These are phyloP conservation scores for Cladosporium sp. DNA, from an alignment of 2,329 filamentous ascomycete species.

Conservation along the genomic window DNA sequence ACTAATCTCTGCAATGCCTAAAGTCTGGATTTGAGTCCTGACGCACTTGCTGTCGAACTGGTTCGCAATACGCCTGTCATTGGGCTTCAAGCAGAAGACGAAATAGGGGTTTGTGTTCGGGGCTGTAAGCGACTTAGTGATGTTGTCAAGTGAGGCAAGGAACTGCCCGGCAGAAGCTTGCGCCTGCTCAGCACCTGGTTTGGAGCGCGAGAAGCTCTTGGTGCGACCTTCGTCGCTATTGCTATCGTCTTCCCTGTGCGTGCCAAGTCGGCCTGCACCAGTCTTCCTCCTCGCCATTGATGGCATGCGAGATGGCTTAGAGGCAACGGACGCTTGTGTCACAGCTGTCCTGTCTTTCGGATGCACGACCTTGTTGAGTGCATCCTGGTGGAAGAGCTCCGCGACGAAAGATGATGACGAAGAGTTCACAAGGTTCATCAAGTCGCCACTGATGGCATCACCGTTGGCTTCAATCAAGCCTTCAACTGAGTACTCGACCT, in stretches of 20 bases:
- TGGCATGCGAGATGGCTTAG: constrained; percentile 85
- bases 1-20: constrained; percentile 95
- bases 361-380: constrained; percentile 86
- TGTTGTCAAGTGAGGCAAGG: constrained; percentile 80
- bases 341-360: constrained; percentile 86
- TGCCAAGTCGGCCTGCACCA: constrained; percentile 47
- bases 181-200: constrained; percentile 47
- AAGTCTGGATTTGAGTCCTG: constrained; percentile 85
- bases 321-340: constrained; percentile 93
- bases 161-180: constrained; percentile 94
- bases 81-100: constrained; percentile 94
- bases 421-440: constrained; percentile 87
- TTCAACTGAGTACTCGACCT: constrained; percentile 87
- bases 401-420: constrained; percentile 86
- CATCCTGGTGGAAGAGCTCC: constrained; percentile 93
- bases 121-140: constrained; percentile 78
- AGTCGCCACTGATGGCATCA: constrained; percentile 89
- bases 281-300: constrained; percentile 84
- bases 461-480: constrained; percentile 92
- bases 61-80: constrained; percentile 93
- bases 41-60: constrained; percentile 99
- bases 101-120: constrained; percentile 90
- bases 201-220: constrained; percentile 34
- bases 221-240: constrained; percentile 34
- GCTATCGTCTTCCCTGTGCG: constrained; percentile 43